Evolutionary conservation across 1,284 basidiomycete genomes (phyloP).

Genomic region (Tilletia caries): DNA sequence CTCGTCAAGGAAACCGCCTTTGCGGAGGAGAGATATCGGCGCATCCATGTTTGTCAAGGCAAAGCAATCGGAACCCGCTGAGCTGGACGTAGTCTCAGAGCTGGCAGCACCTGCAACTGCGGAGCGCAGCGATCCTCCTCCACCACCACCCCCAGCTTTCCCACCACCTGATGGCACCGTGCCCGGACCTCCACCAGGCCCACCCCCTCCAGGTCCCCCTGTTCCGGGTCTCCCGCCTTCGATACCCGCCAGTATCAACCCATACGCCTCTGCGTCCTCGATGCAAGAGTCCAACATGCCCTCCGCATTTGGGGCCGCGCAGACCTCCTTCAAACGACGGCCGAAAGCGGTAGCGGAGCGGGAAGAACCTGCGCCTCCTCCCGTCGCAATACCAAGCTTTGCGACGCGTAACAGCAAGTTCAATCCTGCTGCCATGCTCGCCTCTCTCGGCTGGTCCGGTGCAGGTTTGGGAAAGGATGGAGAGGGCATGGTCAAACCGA

Average conservation of each 20-base stretch:
- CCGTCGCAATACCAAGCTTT: background rate
- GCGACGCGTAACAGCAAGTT: slow-evolving; percentile 26
- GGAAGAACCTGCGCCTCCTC: background rate
- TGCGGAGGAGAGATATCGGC: background rate
- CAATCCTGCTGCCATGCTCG: slow-evolving; percentile 45
- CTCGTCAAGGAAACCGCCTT: background rate
- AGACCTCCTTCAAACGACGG: background rate
- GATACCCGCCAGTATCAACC: background rate
- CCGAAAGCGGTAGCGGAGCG: background rate
- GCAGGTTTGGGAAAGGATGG: slow-evolving; percentile 48
- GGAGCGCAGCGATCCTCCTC: no score
- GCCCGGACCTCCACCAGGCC: background rate
- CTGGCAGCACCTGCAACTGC: no score
- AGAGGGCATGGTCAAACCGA: slow-evolving; percentile 48
- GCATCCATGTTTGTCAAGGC: slow-evolving; percentile 1
- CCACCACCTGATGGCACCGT: background rate
- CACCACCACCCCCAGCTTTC: background rate
- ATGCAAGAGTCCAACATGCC: background rate
- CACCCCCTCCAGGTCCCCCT: background rate
- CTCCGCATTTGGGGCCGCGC: background rate
- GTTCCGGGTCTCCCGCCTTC: background rate
- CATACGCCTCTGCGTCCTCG: background rate
- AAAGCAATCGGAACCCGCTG: background rate
- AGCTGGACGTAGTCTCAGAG: background rate
- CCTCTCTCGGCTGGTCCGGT: slow-evolving; percentile 52